These are phyloP conservation scores for Entomortierella beljakovae DNA, from an alignment of 192 early-diverging fungal species.

Conservation along the genomic window DNA sequence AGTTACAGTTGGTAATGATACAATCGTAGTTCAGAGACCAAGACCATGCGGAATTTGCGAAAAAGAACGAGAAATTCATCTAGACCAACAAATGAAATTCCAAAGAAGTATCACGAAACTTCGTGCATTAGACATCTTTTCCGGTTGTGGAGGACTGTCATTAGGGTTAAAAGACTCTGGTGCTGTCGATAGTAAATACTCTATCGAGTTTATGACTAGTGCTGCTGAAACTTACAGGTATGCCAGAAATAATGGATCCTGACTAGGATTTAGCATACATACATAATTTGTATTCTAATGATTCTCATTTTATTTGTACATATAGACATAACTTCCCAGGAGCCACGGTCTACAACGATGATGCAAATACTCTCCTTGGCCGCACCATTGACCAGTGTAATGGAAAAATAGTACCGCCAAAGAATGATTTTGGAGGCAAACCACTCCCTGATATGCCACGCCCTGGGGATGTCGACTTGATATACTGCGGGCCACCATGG, in stretches of 20 bases:
- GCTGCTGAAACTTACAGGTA: constrained; percentile 71
- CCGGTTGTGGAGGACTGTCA: constrained; percentile 78
- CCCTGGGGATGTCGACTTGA: constrained; percentile 74
- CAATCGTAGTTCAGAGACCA: background rate
- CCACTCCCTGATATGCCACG: constrained; percentile 64
- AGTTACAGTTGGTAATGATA: constrained; percentile 7
- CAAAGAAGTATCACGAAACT: constrained; percentile 28
- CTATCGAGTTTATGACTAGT: constrained; percentile 70
- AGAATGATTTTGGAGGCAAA: constrained; percentile 36
- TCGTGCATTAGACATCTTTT: constrained; percentile 73
- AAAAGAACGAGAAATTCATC: background rate
- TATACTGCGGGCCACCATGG: constrained; percentile 82
- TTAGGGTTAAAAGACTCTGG: constrained; percentile 69
- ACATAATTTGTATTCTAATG: background rate
- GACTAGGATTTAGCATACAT: no score
- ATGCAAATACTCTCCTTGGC: constrained; percentile 70
- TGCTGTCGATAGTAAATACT: constrained; percentile 69
- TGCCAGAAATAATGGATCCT: background rate
- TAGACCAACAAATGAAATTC: background rate
- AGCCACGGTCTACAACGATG: constrained; percentile 69
- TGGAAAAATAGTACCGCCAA: constrained; percentile 34
- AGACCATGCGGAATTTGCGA: constrained; percentile 46
- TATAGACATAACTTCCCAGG: constrained; percentile 69
- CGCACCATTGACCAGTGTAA: constrained; percentile 67
- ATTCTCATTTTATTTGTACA: background rate